Percentiles rank a stretch among this genome's conserved stretches.
phyloP scores from a whole-genome alignment of 148 eudicot genomes.

The Rhododendron molle region DNA sequence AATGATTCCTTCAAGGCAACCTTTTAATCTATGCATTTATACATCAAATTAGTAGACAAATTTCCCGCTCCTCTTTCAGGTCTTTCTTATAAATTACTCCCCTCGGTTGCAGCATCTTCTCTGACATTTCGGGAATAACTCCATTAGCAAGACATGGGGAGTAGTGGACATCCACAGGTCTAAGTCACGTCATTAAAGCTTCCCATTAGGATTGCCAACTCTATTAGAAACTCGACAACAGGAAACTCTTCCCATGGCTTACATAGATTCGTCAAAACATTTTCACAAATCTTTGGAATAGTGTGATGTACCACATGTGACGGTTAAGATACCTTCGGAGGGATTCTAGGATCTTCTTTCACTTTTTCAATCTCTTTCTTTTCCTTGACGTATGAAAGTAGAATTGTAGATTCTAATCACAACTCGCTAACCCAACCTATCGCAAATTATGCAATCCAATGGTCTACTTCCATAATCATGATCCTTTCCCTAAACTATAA shows the following conservation, averaged over 20 bases:
- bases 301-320: not conserved
- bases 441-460: not conserved
- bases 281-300: not conserved
- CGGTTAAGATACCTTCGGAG: not conserved
- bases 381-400: not conserved
- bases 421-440: not conserved
- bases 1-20: not conserved
- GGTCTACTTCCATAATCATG: not conserved
- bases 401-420: not conserved
- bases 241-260: not conserved
- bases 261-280: not conserved
- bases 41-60: not conserved
- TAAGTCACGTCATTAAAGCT: not conserved
- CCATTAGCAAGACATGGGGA: not conserved
- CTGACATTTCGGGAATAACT: not conserved
- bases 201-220: not conserved
- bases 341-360: not conserved
- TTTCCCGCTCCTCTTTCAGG: not conserved
- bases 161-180: not conserved
- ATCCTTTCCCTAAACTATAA: not conserved
- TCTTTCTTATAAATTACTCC: not conserved
- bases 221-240: not conserved
- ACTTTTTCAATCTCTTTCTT: not conserved
- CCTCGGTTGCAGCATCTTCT: constrained; percentile 83
- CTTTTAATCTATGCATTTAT: not conserved